A percentile compares a stretch with the other conserved stretches of the same genome.
Evolutionary conservation across 2,329 filamentous ascomycete species (phyloP).

Genomic region (Apiospora aurea): DNA sequence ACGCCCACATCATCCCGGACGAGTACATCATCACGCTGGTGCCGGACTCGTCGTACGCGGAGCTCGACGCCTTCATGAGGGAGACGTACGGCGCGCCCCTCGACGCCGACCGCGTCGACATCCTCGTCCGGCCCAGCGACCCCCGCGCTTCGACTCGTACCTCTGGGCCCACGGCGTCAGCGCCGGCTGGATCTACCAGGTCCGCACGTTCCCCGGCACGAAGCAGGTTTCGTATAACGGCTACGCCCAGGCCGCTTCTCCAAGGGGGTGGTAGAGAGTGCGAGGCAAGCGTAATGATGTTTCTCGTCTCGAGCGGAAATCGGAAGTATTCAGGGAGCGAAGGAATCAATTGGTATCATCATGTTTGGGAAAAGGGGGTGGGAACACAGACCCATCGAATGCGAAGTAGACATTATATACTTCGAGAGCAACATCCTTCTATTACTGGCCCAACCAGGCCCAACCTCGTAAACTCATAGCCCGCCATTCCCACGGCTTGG

Average conservation of each 20-base stretch:
- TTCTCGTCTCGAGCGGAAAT: neutral
- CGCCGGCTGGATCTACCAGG: neutral
- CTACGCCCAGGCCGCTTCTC: neutral
- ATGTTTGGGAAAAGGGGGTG: neutral
- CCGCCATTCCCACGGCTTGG: neutral
- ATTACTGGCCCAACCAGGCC: neutral
- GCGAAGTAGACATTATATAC: neutral
- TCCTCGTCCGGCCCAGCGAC: neutral
- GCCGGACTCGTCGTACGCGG: neutral
- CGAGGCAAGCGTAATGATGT: neutral
- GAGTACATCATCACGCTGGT: conserved; percentile 7
- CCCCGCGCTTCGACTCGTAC: conserved; percentile 11
- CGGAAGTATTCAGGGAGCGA: neutral
- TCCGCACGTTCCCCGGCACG: neutral
- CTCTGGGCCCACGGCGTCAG: neutral
- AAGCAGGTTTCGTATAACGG: neutral
- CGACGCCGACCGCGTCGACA: neutral
- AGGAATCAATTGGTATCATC: neutral
- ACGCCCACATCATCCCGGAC: neutral
- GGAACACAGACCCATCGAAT: neutral
- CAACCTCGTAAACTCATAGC: neutral
- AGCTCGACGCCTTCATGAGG: conserved; percentile 7
- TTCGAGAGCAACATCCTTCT: neutral
- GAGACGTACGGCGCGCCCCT: conserved; percentile 6
- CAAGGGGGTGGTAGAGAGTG: neutral